These are phyloP conservation scores for Tephrocybe sp. DNA, from an alignment of 768 basidiomycete genomes.

Conservation along the genomic window DNA sequence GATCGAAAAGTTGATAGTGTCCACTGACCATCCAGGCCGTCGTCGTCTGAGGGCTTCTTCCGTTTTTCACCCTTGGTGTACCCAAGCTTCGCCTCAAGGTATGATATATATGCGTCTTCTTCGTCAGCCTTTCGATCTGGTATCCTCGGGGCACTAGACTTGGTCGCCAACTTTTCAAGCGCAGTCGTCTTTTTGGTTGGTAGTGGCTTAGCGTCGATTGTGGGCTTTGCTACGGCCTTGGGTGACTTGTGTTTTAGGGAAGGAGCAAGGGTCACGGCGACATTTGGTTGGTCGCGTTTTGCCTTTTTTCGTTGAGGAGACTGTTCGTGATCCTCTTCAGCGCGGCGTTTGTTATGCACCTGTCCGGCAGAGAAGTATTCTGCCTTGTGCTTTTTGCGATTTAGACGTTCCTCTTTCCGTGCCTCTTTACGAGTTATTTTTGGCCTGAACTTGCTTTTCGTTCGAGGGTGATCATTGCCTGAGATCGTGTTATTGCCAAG, in stretches of 20 bases:
- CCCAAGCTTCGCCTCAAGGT: constrained; percentile 79
- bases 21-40: constrained; percentile 80
- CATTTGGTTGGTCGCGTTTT: constrained; percentile 21
- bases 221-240: background rate
- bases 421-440: constrained; percentile 55
- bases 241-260: background rate
- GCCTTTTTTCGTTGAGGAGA: constrained; percentile 52
- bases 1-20: background rate
- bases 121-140: constrained; percentile 45
- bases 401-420: constrained; percentile 60
- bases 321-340: constrained; percentile 44
- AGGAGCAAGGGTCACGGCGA: background rate
- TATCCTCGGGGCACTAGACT: constrained; percentile 9
- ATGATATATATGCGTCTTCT: constrained; percentile 85
- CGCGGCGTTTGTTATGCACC: constrained; percentile 32
- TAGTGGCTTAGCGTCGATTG: constrained; percentile 4
- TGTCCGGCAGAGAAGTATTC: constrained; percentile 46
- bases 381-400: constrained; percentile 63
- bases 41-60: constrained; percentile 54
- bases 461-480: constrained; percentile 21
- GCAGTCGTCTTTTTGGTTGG: constrained; percentile 24
- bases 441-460: constrained; percentile 18
- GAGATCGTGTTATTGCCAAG: background rate
- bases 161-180: constrained; percentile 32
- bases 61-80: constrained; percentile 44